Evolutionary conservation across 768 basidiomycete genomes (phyloP).

Genomic region (Hydnum rufescens): DNA sequence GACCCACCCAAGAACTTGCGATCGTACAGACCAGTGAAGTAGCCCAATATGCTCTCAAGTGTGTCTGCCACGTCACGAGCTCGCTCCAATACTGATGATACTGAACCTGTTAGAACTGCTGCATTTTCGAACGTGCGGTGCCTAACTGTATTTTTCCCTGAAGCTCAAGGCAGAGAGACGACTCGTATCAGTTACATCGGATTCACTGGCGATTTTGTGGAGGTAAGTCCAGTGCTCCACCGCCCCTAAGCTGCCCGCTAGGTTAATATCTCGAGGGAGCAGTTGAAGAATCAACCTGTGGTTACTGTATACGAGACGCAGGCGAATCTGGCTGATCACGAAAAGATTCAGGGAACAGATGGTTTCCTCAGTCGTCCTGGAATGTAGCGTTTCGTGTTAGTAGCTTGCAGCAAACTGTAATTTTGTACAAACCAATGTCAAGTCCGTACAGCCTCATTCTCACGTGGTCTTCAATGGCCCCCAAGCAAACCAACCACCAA

Average conservation of each 20-base stretch:
- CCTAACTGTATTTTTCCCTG: conserved; percentile 67
- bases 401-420: too few relatives aligned
- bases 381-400: conserved; percentile 1
- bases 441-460: too few relatives aligned
- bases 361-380: conserved; percentile 31
- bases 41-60: conserved; percentile 76
- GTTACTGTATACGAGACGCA: conserved; percentile 78
- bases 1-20: conserved; percentile 51
- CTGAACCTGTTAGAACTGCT: conserved; percentile 35
- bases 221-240: conserved; percentile 26
- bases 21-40: conserved; percentile 53
- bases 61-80: conserved; percentile 13
- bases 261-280: not conserved
- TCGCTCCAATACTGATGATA: not conserved
- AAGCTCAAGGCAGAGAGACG: conserved; percentile 58
- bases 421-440: too few relatives aligned
- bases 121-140: conserved; percentile 72
- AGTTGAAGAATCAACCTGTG: conserved; percentile 62
- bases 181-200: conserved; percentile 69
- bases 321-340: conserved; percentile 74
- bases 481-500: too few relatives aligned
- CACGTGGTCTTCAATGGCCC: too few relatives aligned
- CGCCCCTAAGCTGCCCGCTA: not conserved
- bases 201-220: conserved; percentile 62
- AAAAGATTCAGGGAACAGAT: conserved; percentile 65